phyloP scores from a whole-genome alignment of 148 eudicot genomes.

The Silene conica region DNA sequence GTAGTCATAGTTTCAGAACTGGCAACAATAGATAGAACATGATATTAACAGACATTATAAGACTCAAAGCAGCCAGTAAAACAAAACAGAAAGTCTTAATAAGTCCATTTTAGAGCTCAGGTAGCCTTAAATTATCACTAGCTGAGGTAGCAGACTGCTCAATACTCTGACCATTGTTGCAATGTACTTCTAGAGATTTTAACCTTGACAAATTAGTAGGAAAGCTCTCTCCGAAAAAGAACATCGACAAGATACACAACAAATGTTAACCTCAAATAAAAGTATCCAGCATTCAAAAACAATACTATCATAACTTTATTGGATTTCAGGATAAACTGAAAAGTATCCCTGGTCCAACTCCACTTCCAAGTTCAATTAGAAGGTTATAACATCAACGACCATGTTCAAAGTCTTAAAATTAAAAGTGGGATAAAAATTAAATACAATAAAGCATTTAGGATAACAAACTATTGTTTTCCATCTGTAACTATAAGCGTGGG shows the following conservation, averaged over 20 bases:
- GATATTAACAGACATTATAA: no score
- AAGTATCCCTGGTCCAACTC: not conserved
- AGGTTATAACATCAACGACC: not conserved
- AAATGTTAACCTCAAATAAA: not conserved
- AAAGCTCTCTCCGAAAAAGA: constrained; percentile 35
- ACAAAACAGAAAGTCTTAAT: no score
- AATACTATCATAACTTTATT: not conserved
- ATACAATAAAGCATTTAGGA: not conserved
- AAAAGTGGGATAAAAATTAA: not conserved
- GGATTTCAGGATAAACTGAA: not conserved
- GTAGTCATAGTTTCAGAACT: no score
- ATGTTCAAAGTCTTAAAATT: not conserved
- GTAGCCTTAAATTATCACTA: constrained; percentile 40
- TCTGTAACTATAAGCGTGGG: not conserved
- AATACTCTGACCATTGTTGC: constrained; percentile 43
- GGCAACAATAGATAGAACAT: no score
- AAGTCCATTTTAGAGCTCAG: no score
- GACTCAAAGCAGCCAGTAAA: no score
- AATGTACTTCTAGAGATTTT: constrained; percentile 61
- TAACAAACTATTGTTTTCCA: not conserved
- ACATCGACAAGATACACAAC: constrained; percentile 14
- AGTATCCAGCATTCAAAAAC: not conserved
- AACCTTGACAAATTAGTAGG: constrained; percentile 36
- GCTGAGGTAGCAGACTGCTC: constrained; percentile 38
- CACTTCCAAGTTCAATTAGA: not conserved